Percentiles rank a stretch among this genome's conserved stretches.
Conservation (phyloP, 2,329 filamentous ascomycete genomes). For the Claviceps arundinis region DNA sequence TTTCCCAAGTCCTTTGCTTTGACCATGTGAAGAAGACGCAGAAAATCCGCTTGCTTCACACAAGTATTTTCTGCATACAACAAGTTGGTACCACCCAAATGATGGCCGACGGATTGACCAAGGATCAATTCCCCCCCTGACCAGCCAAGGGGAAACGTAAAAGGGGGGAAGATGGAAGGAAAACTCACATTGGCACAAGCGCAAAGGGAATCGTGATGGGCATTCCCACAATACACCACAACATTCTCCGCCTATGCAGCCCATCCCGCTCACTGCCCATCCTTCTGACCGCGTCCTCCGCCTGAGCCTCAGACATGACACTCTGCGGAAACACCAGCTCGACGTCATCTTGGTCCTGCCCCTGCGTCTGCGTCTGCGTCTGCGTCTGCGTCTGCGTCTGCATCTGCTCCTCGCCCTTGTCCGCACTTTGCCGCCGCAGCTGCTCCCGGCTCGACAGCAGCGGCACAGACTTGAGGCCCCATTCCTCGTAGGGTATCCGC, state of each 20-base stretch:
- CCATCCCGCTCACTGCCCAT: constrained; percentile 70
- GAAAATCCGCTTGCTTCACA: background rate
- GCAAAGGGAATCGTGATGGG: constrained; percentile 74
- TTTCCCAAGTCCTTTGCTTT: too few relatives aligned
- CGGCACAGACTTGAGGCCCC: constrained; percentile 90
- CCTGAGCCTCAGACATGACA: constrained; percentile 50
- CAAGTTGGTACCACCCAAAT: too few relatives aligned
- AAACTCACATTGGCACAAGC: constrained; percentile 67
- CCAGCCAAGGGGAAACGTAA: background rate
- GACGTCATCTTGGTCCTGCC: constrained; percentile 45
- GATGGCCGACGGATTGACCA: too few relatives aligned
- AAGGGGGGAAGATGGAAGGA: background rate
- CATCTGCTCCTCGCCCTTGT: background rate
- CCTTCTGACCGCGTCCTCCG: constrained; percentile 50
- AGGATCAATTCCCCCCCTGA: too few relatives aligned
- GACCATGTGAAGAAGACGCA: too few relatives aligned
- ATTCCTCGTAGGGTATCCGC: constrained; percentile 91
- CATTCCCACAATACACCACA: constrained; percentile 71
- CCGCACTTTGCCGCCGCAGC: constrained; percentile 16
- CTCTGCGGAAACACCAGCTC: constrained; percentile 65
- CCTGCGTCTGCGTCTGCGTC: background rate
- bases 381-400: background rate
- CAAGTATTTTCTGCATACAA: too few relatives aligned
- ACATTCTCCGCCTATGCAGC: constrained; percentile 62
- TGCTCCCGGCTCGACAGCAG: constrained; percentile 57